phyloP scores from a whole-genome alignment of 768 basidiomycete species.

The Zangia roseola region DNA sequence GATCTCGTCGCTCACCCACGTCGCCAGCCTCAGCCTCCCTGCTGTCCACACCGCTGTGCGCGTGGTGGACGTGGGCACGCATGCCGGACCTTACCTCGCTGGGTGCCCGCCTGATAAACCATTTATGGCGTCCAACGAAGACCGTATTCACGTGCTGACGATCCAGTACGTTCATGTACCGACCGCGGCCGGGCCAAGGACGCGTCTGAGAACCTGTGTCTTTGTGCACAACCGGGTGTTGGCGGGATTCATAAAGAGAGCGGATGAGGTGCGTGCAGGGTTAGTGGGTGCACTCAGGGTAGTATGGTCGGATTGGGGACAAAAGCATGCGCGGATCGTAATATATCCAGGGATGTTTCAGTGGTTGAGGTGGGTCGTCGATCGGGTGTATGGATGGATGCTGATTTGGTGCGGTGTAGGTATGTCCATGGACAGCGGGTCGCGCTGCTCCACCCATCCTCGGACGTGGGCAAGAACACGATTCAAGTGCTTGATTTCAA shows the following conservation, averaged over 20 bases:
- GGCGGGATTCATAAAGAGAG: slow-evolving; percentile 15
- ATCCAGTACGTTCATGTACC: slow-evolving; percentile 20
- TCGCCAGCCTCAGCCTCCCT: slow-evolving; percentile 18
- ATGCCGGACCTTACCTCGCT: slow-evolving; percentile 36
- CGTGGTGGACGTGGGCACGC: slow-evolving; percentile 25
- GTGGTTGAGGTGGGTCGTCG: slow-evolving; percentile 39
- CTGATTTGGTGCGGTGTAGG: slow-evolving; percentile 14
- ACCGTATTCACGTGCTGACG: slow-evolving; percentile 22
- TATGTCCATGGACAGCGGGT: slow-evolving; percentile 45
- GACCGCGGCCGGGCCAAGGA: neutral
- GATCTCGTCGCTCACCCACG: slow-evolving; percentile 15
- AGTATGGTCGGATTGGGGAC: slow-evolving; percentile 43
- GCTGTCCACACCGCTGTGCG: slow-evolving; percentile 2
- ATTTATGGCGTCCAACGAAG: slow-evolving; percentile 28
- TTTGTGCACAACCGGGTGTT: slow-evolving; percentile 35
- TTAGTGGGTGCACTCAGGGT: neutral
- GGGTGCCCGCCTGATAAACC: slow-evolving; percentile 18
- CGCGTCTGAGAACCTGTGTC: slow-evolving; percentile 20
- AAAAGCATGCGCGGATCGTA: slow-evolving; percentile 32
- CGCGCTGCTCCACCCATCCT: slow-evolving; percentile 23
- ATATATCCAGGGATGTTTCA: slow-evolving; percentile 30
- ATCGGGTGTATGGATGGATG: neutral
- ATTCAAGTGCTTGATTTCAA: slow-evolving; percentile 36
- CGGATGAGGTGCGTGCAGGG: neutral
- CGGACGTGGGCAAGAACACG: slow-evolving; percentile 6